Percentiles rank a stretch among this genome's conserved stretches.
Conservation (phyloP, 2,329 filamentous ascomycete species). For the Fusarium pseudonygamai region DNA sequence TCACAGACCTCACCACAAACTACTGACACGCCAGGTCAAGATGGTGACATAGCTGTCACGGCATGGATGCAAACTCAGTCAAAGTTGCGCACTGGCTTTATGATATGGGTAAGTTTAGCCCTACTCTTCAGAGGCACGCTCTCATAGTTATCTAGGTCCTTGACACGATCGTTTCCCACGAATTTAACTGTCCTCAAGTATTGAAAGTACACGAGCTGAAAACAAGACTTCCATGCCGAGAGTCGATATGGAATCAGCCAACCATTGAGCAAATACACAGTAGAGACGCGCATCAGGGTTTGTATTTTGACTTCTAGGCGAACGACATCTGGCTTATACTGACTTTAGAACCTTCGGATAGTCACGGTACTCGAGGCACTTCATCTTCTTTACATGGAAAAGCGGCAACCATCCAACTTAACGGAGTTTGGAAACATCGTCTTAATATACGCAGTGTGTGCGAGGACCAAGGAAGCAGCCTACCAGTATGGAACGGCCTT, state of each 20-base stretch:
- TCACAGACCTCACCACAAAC: neutral
- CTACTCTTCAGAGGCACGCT: neutral
- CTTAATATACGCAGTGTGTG: slow-evolving; percentile 24
- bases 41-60: neutral
- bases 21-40: neutral
- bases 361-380: slow-evolving; percentile 22
- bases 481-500: slow-evolving; percentile 15
- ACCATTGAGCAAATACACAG: neutral
- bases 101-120: slow-evolving; percentile 14
- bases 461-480: slow-evolving; percentile 18
- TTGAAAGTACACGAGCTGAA: slow-evolving; percentile 14
- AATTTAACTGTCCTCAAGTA: slow-evolving; percentile 11
- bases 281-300: neutral
- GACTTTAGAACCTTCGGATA: neutral
- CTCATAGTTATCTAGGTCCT: slow-evolving; percentile 2
- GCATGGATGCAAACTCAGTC: slow-evolving; percentile 10
- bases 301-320: neutral
- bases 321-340: neutral
- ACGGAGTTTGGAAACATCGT: slow-evolving; percentile 25
- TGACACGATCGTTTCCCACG: slow-evolving; percentile 9
- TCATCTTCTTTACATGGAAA: slow-evolving; percentile 30
- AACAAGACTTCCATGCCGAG: slow-evolving; percentile 6
- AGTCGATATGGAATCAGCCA: slow-evolving; percentile 7
- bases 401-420: slow-evolving; percentile 21
- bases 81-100: slow-evolving; percentile 7